Percentiles rank a stretch among this genome's conserved stretches.
Conservation (phyloP, 306 rosid genomes). For the Trichosanthes cucumerina region DNA sequence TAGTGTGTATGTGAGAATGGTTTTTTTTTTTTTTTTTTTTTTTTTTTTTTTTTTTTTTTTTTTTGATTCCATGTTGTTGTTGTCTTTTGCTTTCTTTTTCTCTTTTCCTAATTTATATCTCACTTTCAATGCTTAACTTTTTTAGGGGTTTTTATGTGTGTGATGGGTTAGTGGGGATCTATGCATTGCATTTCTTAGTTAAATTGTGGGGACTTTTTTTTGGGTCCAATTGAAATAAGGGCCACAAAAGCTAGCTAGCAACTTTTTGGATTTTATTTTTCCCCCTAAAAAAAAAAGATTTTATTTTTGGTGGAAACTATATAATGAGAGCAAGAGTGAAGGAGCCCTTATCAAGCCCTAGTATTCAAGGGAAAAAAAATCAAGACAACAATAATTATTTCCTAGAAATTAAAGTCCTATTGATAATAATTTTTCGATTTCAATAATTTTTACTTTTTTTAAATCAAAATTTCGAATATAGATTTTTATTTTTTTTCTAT, state of each 20-base stretch:
- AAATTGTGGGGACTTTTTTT: neutral
- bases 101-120: neutral
- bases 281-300: neutral
- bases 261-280: neutral
- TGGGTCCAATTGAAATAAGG: neutral
- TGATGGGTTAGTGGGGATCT: slow-evolving; percentile 42
- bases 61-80: neutral
- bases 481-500: no score
- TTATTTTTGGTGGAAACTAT: neutral
- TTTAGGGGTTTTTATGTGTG: neutral
- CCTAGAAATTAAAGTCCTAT: neutral
- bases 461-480: no score
- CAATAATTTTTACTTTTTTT: neutral
- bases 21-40: no score
- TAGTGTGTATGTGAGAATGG: neutral
- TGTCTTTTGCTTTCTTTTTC: neutral
- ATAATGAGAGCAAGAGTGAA: neutral
- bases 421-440: neutral
- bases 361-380: neutral
- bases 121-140: slow-evolving; percentile 6
- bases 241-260: neutral
- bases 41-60: no score
- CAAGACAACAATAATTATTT: neutral
- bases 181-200: slow-evolving; percentile 15
- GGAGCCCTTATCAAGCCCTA: neutral